These are phyloP conservation scores for Lanmaoa pseudosensibilis DNA, from an alignment of 768 basidiomycete genomes.

Conservation along the genomic window DNA sequence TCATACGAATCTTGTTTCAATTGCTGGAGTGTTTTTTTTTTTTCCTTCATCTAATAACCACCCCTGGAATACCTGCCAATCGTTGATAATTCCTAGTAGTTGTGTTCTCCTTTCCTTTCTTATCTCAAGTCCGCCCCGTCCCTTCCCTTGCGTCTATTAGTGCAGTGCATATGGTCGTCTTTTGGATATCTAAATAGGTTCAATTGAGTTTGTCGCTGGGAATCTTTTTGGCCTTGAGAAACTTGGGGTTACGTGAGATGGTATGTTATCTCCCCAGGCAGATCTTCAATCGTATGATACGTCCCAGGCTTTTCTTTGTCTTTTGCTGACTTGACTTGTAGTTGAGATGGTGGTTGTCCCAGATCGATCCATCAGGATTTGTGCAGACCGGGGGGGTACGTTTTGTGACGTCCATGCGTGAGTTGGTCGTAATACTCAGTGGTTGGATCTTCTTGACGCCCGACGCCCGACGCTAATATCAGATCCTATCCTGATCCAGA, in stretches of 20 bases:
- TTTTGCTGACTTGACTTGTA: not conserved
- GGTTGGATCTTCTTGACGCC: not conserved
- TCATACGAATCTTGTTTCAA: slow-evolving; percentile 2
- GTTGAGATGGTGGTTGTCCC: slow-evolving; percentile 43
- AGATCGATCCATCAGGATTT: slow-evolving; percentile 79
- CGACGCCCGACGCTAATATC: too few relatives aligned
- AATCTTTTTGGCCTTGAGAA: not conserved
- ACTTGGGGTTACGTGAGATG: slow-evolving; percentile 2
- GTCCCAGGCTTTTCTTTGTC: not conserved
- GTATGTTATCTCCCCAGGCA: not conserved
- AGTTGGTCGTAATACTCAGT: slow-evolving; percentile 27
- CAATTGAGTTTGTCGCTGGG: slow-evolving; percentile 4
- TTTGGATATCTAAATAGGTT: slow-evolving; percentile 20
- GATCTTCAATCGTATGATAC: too few relatives aligned
- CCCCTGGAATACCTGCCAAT: slow-evolving; percentile 21
- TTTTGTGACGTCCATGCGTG: slow-evolving; percentile 89
- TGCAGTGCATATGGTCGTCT: slow-evolving; percentile 20
- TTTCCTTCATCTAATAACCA: slow-evolving; percentile 25
- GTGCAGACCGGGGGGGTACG: slow-evolving; percentile 88
- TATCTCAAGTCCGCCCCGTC: not conserved
- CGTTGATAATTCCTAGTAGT: slow-evolving; percentile 23
- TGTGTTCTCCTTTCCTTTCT: slow-evolving; percentile 28
- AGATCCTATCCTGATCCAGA: slow-evolving; percentile 78
- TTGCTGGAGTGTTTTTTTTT: slow-evolving; percentile 12
- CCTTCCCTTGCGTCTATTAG: slow-evolving; percentile 5